Base-by-base conservation (phyloP, 306 rosid species). In the Styphnolobium japonicum region DNA sequence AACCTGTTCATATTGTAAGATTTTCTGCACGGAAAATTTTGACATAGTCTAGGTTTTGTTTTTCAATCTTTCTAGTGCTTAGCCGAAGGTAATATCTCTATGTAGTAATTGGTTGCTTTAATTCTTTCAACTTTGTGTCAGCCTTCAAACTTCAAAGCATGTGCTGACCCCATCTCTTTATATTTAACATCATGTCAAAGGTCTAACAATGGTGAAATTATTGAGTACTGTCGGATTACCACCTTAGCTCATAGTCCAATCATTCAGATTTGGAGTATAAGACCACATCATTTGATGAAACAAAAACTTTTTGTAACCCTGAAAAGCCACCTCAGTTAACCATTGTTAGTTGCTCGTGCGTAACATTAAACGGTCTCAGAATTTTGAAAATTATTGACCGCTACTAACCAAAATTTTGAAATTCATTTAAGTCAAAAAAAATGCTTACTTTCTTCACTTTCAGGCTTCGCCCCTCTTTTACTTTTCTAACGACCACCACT, bases 21-120 rank as follows among this genome's bases (percentile, higher is more conserved):
- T 65, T 67, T 56, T 67, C 61, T 60, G 72, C 61, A 68, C 73
- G 71, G 57, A 74, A 78, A 52, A 43, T 67, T 73, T 82, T 73
- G 78, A 71, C 60, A 1, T 1, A 51, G 39, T 27, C 21, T 77
- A 76, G 39, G 23, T 29, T 49, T 61, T 42, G 39, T 80, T 76
- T 79, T 42, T 63, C 51, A 52, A 58, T 64, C 65, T 42, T 81
- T 74, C 76, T 42, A 72, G 68, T 55, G 36, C 75, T 56, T 36
- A 53, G 25, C 25, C 45, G 67, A 53, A 27, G 25, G 57, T 46
- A 39, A 46, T n/a, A 33, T 34, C 15, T 58, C 40, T 25, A 18
- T 61, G 52, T 22, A 40, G 55, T 53, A 63, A 51, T 29, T 51
- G 57, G 80, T 23, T 66, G 71, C 25, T 56, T 58, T 43, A 2